phyloP scores from a whole-genome alignment of 2,329 filamentous ascomycete species.

The Incumbomyces delicatus region DNA sequence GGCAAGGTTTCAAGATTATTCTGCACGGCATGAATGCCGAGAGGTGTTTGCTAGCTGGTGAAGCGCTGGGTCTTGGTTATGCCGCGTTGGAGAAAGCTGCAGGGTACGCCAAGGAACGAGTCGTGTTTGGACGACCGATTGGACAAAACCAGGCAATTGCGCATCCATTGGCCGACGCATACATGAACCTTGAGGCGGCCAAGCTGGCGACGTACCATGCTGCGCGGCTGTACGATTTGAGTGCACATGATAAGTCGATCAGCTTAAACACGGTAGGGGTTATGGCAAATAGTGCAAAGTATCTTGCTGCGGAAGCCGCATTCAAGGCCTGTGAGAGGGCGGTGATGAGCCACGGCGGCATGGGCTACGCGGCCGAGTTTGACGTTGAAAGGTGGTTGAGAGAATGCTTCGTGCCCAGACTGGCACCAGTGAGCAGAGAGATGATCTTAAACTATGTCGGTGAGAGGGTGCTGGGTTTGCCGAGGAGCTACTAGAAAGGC shows the following conservation, averaged over 20 bases:
- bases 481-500: slow-evolving; percentile 32
- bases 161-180: slow-evolving; percentile 56
- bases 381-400: slow-evolving; percentile 53
- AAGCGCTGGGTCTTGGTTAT: slow-evolving; percentile 72
- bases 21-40: slow-evolving; percentile 75
- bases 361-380: slow-evolving; percentile 56
- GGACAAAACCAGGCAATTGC: slow-evolving; percentile 57
- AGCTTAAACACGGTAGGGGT: slow-evolving; percentile 51
- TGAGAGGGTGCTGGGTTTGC: slow-evolving; percentile 35
- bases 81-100: slow-evolving; percentile 55
- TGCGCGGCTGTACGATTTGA: slow-evolving; percentile 51
- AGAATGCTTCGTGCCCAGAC: slow-evolving; percentile 50
- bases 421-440: slow-evolving; percentile 49
- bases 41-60: slow-evolving; percentile 64
- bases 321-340: slow-evolving; percentile 52
- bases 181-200: slow-evolving; percentile 56
- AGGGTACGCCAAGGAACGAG: slow-evolving; percentile 55
- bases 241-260: slow-evolving; percentile 42
- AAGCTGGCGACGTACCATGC: slow-evolving; percentile 58
- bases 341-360: slow-evolving; percentile 49
- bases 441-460: slow-evolving; percentile 39
- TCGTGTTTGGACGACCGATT: slow-evolving; percentile 57
- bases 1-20: slow-evolving; percentile 68
- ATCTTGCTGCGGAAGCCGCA: slow-evolving; percentile 48
- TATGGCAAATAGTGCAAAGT: slow-evolving; percentile 61